Base-by-base conservation (phyloP, 768 basidiomycete genomes). In the Asterophora parasitica region DNA sequence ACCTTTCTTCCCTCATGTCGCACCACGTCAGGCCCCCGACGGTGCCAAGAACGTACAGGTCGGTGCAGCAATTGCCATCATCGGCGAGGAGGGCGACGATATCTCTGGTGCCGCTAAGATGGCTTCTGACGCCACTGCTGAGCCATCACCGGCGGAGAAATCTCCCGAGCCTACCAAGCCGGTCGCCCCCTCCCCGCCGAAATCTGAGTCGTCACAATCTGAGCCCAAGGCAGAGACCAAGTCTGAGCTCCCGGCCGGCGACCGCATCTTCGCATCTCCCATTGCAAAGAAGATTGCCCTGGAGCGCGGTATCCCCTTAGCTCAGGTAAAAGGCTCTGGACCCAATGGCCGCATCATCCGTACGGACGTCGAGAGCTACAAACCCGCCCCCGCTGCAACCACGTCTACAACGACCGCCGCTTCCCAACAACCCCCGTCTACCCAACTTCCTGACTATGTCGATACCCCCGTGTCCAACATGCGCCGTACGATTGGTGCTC, bases 211-310 rank as follows among this genome's bases (percentile, higher is more conserved):
- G 20, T 58, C 69, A 4, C 53, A 65, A 39, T 57, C 70, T 11
- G 56, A 54, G 15, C 59, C 70, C 19, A 66, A 66, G 51, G 58
- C 64, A 36, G 71, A 73, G 46, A 59, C 74, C 15, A 85, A 77
- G 58, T 57, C 75, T 31, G 81, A 85, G 17, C 71, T 86, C 51
- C 68, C 78, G 27, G 65, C 72, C 52, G 85, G 88, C 43, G 83
- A 88, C 58, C 85, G 87, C 55, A 90, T 98, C 72, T 95, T 95
- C 62, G 96, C 94, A 11, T 86, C 88, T 23, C 95, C 96, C 26
- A 78, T 96, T 56, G 96, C 96, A 36, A 96, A 96, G 77, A 95
- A 94, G 70, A 86, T 99, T 61, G 96, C 96, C 32, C 72, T 95
- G 15, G 96, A 98, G 64, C 82, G 82, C 53, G 96, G 96, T 19